Evolutionary conservation across 2,329 filamentous ascomycete species (phyloP), one percentile per base, ranked within the genome.

Genomic region (Pseudopithomyces chartarum): DNA sequence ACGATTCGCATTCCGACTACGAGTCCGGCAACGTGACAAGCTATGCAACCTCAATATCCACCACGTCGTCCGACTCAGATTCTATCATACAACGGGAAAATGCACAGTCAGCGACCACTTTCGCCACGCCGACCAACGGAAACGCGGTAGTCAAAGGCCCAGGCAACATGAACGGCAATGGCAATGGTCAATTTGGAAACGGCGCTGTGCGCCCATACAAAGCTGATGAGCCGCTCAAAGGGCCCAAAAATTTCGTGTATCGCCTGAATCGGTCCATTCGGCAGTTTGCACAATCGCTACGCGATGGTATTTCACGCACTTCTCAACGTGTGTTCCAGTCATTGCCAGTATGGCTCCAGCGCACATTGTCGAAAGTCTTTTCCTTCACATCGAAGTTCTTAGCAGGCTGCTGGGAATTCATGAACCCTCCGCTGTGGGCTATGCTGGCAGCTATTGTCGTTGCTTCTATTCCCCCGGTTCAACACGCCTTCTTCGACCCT

Each of bases 361-460:
- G 77, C 49, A 63, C 71, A 6, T 67, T 87, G 3, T 75, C 79
- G 10, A 78, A 73, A 22, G 60, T 79, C 17, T 78, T 74, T 43
- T 74, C 69, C 32, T 77, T 74, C 40, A 52, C 79, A 29, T 66
- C 65, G 75, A 84, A 74, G 60, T 88, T 91, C 65, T 77, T 85
- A 64, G 78, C 78, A 47, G 92, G 92, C 51, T 73, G 93, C 12
- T 95, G 90, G 90, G 90, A 90, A 46, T 97, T 97, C 75, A 98
- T 99, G 94, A 98, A 98, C 77, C 94, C 95, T 40, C 95, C 95
- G 0, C 87, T 99, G 23, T 98, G 93, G 92, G 93, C 95, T 29
- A 98, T 99, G 95, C 80, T 98, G 33, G 81, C 88, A 38, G 91
- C 95, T n/a, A 88, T 98, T 44, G 79, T 97, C 49, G 90, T 99